These are phyloP conservation scores for Shiraia bambusicola DNA, from an alignment of 2,329 filamentous ascomycete genomes.

Conservation along the genomic window DNA sequence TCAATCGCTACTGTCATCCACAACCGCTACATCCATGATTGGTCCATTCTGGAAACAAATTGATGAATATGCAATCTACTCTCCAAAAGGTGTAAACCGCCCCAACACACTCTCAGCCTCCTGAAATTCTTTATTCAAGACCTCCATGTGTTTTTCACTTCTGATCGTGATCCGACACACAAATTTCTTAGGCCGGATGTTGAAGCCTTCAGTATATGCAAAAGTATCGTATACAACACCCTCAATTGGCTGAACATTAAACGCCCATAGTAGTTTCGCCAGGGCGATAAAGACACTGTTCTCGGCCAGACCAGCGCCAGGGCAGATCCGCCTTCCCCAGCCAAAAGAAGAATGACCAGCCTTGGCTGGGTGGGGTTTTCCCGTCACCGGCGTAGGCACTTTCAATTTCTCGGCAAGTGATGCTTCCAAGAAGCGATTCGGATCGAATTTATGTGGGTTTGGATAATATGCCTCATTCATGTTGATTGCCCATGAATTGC, in stretches of 20 bases:
- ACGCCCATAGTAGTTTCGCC: conserved; percentile 40
- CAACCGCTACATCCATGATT: background rate
- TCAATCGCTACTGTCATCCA: background rate
- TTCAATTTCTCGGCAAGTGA: conserved; percentile 20
- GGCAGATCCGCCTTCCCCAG: conserved; percentile 38
- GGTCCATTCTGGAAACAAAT: no score
- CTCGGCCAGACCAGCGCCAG: conserved; percentile 34
- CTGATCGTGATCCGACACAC: conserved; percentile 37
- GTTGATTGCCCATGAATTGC: conserved; percentile 50
- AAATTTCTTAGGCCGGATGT: conserved; percentile 43
- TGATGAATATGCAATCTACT: conserved; percentile 9
- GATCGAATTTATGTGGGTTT: conserved; percentile 45
- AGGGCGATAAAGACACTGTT: conserved; percentile 38
- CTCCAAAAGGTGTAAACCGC: conserved; percentile 39
- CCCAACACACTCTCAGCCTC: conserved; percentile 36
- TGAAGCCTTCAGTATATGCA: conserved; percentile 46
- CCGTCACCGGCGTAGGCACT: conserved; percentile 12
- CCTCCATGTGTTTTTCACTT: conserved; percentile 31
- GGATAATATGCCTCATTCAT: conserved; percentile 46
- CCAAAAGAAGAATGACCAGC: conserved; percentile 40
- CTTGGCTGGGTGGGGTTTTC: conserved; percentile 33
- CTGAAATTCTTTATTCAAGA: conserved; percentile 34
- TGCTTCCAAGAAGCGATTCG: conserved; percentile 43
- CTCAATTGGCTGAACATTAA: conserved; percentile 35
- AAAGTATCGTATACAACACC: conserved; percentile 43